Evolutionary conservation across 2,329 filamentous ascomycete species (phyloP).

Genomic region (Neofusicoccum cordaticola): DNA sequence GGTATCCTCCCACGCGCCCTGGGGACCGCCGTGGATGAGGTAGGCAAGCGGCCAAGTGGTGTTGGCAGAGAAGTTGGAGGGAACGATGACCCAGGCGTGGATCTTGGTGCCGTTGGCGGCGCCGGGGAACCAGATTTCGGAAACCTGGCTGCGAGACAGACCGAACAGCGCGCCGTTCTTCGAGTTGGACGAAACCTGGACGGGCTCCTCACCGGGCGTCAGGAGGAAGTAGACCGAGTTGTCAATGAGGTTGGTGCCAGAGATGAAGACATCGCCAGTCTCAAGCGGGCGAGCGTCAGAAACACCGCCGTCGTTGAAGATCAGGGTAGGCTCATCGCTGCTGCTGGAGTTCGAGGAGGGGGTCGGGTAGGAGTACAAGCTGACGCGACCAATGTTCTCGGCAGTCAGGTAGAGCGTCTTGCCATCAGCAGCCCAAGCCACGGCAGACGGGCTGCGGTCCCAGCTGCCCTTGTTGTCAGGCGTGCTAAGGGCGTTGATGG

Average conservation of each 20-base stretch:
- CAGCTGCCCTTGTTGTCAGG: constrained; percentile 61
- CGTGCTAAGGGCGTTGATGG: constrained; percentile 62
- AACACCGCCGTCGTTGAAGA: constrained; percentile 13
- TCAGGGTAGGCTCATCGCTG: background rate
- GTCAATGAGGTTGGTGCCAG: constrained; percentile 67
- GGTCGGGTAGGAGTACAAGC: constrained; percentile 53
- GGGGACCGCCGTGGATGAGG: constrained; percentile 79
- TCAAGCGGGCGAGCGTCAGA: constrained; percentile 52
- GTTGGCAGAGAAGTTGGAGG: constrained; percentile 59
- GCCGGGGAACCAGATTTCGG: constrained; percentile 68
- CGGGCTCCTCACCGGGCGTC: constrained; percentile 25
- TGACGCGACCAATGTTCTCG: constrained; percentile 68
- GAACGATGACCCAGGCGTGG: constrained; percentile 69
- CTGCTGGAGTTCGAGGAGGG: background rate
- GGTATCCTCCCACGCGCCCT: constrained; percentile 69
- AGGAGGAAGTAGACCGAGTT: constrained; percentile 62
- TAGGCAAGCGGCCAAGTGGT: constrained; percentile 79
- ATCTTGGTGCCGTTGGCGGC: constrained; percentile 58
- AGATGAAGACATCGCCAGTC: constrained; percentile 58
- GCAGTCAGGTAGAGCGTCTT: constrained; percentile 68
- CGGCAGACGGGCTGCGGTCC: constrained; percentile 52
- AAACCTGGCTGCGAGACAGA: constrained; percentile 60
- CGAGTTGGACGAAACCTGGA: constrained; percentile 59
- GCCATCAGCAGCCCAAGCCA: constrained; percentile 54
- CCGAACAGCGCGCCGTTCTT: constrained; percentile 66